Conservation (phyloP, 352 stramenopile species). For the Phytophthora syringae region DNA sequence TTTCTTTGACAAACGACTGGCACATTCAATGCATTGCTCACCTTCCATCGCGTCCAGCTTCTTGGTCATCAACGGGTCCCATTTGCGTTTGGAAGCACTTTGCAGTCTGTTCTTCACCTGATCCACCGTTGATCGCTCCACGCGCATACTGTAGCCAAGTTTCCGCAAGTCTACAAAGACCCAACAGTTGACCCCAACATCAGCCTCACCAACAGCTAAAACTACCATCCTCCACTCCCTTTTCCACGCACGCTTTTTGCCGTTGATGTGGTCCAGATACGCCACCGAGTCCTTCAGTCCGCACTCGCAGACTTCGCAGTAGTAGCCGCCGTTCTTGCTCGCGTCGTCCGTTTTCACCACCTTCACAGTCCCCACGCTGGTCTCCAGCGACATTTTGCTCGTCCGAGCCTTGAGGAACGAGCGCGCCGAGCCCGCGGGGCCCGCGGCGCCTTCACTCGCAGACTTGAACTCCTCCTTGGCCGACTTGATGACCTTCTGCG, state of each 20-base stretch:
- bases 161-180: conserved; percentile 81
- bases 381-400: conserved; percentile 84
- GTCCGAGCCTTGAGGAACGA: conserved; percentile 82
- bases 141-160: conserved; percentile 92
- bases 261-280: conserved; percentile 96
- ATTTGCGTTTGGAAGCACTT: conserved; percentile 83
- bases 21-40: conserved; percentile 18
- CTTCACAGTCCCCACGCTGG: conserved; percentile 82
- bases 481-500: conserved; percentile 76
- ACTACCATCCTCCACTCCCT: neutral
- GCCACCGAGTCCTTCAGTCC: conserved; percentile 93
- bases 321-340: conserved; percentile 87
- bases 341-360: conserved; percentile 89
- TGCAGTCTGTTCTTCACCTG: conserved; percentile 90
- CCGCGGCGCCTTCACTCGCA: conserved; percentile 67
- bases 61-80: conserved; percentile 81
- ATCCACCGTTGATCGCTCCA: conserved; percentile 88
- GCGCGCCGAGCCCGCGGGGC: conserved; percentile 65
- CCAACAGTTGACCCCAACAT: neutral
- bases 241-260: conserved; percentile 90
- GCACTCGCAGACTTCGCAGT: conserved; percentile 93
- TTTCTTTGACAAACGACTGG: neutral
- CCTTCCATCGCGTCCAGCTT: conserved; percentile 85
- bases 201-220: neutral
- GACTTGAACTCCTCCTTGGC: conserved; percentile 81